These are phyloP conservation scores for Dendrobium nobile DNA, from an alignment of 106 monocot species.

Conservation along the genomic window DNA sequence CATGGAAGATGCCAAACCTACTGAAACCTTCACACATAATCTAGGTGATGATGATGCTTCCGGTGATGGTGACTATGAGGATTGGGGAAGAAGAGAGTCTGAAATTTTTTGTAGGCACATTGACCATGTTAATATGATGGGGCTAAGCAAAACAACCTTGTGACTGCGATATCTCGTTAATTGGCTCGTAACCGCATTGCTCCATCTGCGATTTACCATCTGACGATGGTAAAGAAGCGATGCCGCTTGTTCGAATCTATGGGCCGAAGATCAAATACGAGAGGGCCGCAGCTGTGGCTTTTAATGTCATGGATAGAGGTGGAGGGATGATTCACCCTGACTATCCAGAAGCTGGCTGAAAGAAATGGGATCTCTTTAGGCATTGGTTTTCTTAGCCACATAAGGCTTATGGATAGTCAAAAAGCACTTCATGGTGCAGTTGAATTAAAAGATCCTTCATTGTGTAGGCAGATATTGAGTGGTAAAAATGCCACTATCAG, in stretches of 20 bases:
- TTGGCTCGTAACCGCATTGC: slow-evolving; percentile 77
- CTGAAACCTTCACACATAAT: slow-evolving; percentile 24
- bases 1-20: slow-evolving; percentile 33
- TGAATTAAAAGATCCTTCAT: slow-evolving; percentile 25
- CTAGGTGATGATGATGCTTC: slow-evolving; percentile 3
- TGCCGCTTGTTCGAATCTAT: slow-evolving; percentile 59
- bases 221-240: slow-evolving; percentile 27
- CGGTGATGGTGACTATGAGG: slow-evolving; percentile 28
- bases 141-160: slow-evolving; percentile 78
- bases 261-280: slow-evolving; percentile 92
- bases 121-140: slow-evolving; percentile 79
- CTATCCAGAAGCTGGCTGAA: slow-evolving; percentile 72
- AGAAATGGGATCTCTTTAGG: slow-evolving; percentile 68
- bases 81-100: slow-evolving; percentile 58
- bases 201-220: slow-evolving; percentile 60
- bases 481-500: slow-evolving; percentile 35
- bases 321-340: slow-evolving; percentile 48
- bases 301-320: slow-evolving; percentile 45
- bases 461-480: slow-evolving; percentile 24
- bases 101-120: slow-evolving; percentile 76
- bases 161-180: slow-evolving; percentile 71
- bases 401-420: slow-evolving; percentile 38
- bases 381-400: slow-evolving; percentile 76
- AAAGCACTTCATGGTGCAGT: slow-evolving; percentile 30
- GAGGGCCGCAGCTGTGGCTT: slow-evolving; percentile 74